phyloP scores from a whole-genome alignment of 2,329 filamentous ascomycete species.

The Hymenotorrendiella dingleyae region DNA sequence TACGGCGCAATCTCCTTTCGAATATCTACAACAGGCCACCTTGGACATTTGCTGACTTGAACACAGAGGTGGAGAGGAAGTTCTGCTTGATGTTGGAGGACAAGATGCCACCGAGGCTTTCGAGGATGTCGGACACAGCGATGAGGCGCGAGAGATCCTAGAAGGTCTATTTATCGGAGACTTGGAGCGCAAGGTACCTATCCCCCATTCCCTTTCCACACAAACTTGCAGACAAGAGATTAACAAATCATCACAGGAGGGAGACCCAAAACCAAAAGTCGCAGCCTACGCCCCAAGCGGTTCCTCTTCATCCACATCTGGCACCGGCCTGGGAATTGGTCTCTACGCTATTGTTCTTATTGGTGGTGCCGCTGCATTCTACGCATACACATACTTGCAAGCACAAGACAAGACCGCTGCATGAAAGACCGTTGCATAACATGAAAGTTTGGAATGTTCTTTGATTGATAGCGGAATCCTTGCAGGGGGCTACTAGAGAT shows the following conservation, averaged over 20 bases:
- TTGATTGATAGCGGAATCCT: too few species aligned
- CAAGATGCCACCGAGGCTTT: conserved; percentile 97
- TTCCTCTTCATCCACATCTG: conserved; percentile 43
- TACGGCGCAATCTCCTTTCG: too few species aligned
- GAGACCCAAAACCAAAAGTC: conserved; percentile 70
- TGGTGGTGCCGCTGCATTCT: conserved; percentile 71
- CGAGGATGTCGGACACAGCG: conserved; percentile 97
- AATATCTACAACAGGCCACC: too few species aligned
- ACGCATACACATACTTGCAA: conserved; percentile 80
- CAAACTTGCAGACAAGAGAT: background rate
- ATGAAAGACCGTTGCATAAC: too few species aligned
- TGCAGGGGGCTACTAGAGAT: too few species aligned
- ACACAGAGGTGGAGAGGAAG: conserved; percentile 90
- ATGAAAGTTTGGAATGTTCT: background rate
- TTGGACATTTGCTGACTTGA: conserved; percentile 17
- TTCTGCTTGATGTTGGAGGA: conserved; percentile 89
- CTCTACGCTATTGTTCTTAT: conserved; percentile 77
- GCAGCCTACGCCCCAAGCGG: conserved; percentile 42
- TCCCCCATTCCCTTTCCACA: conserved; percentile 13
- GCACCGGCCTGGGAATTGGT: conserved; percentile 61
- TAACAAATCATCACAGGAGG: conserved; percentile 47
- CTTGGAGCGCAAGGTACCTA: conserved; percentile 75
- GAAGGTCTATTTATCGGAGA: conserved; percentile 67
- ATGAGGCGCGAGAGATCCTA: conserved; percentile 94
- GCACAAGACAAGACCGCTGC: conserved; percentile 23